A percentile compares a stretch with the other conserved stretches of the same genome.
Evolutionary conservation across 345 rosid genomes (phyloP).

Genomic region (Moricandia moricandioides): DNA sequence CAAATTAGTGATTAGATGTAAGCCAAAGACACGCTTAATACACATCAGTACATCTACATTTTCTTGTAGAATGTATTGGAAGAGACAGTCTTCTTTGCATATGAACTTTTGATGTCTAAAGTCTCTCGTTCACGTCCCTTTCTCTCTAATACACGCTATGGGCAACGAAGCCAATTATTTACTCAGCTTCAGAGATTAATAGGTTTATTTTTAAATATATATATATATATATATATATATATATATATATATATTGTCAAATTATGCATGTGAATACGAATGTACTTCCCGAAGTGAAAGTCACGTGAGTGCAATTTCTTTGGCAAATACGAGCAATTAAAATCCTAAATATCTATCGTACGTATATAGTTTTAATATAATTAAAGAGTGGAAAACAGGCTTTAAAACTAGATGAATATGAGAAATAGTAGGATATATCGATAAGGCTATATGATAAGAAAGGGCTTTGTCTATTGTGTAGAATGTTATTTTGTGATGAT

Average conservation of each 20-base stretch:
- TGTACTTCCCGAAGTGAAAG: constrained; percentile 36
- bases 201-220: background rate
- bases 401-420: constrained; percentile 22
- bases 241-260: background rate
- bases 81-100: constrained; percentile 12
- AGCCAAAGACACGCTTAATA: background rate
- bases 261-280: constrained; percentile 35
- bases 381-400: background rate
- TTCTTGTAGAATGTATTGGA: background rate
- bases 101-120: constrained; percentile 10
- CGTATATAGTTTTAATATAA: background rate
- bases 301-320: constrained; percentile 33
- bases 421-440: constrained; percentile 6
- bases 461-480: constrained; percentile 17
- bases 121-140: constrained; percentile 30
- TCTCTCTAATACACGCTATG: constrained; percentile 16
- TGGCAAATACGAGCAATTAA: constrained; percentile 13
- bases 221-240: too few relatives aligned
- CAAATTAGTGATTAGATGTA: background rate
- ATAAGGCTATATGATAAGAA: constrained; percentile 16
- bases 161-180: constrained; percentile 11
- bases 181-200: constrained; percentile 26
- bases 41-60: constrained; percentile 10
- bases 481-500: constrained; percentile 26
- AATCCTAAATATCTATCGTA: constrained; percentile 16